Evolutionary conservation across 495 filamentous ascomycete species (phyloP).

Genomic region (Xylaria flabelliformis): DNA sequence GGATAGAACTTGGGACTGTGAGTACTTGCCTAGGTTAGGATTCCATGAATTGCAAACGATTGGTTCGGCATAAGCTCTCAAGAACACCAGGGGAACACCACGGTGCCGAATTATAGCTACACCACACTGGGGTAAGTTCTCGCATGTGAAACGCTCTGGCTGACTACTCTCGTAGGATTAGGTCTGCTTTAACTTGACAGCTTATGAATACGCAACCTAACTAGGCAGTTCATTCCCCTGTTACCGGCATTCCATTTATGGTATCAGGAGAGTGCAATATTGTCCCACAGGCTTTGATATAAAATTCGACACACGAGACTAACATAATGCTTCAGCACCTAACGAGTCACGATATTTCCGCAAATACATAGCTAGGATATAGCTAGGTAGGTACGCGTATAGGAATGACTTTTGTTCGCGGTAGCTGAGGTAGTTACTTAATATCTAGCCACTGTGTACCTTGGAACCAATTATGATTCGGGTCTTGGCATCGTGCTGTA

Average conservation of each 20-base stretch:
- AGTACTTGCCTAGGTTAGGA: slow-evolving; percentile 10
- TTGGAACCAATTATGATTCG: slow-evolving; percentile 8
- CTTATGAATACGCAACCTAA: slow-evolving; percentile 7
- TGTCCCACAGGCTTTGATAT: slow-evolving; percentile 1
- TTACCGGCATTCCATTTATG: not conserved
- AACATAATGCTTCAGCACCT: slow-evolving; percentile 9
- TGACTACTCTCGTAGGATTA: slow-evolving; percentile 8
- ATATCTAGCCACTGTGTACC: not conserved
- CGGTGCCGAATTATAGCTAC: slow-evolving; percentile 18
- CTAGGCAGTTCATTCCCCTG: slow-evolving; percentile 4
- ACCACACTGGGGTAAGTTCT: not conserved
- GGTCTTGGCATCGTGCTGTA: not conserved
- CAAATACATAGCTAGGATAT: slow-evolving; percentile 2
- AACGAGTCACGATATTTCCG: not conserved
- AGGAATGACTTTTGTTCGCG: not conserved
- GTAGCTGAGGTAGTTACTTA: not conserved
- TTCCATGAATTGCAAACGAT: not conserved
- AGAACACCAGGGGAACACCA: not conserved
- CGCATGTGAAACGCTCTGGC: slow-evolving; percentile 5
- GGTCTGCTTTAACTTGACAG: not conserved
- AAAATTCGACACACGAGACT: slow-evolving; percentile 11
- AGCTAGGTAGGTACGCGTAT: not conserved
- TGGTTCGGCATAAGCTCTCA: not conserved
- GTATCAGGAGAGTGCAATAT: not conserved
- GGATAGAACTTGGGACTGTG: not conserved